Evolutionary conservation across 139 green algal genomes (phyloP).

Genomic region (Chlorella sp.): DNA sequence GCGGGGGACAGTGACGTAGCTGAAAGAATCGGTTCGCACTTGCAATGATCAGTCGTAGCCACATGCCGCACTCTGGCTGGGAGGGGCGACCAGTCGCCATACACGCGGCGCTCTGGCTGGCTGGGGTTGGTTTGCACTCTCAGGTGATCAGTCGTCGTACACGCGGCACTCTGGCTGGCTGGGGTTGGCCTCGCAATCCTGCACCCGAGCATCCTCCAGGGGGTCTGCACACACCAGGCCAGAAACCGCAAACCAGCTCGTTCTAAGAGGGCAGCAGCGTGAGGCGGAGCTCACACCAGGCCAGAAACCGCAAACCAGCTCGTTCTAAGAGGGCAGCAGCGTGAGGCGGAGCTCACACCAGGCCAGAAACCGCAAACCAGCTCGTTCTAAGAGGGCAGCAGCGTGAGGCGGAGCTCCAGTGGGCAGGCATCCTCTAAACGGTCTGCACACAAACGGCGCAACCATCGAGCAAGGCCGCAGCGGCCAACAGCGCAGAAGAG

Average conservation of each 20-base stretch:
- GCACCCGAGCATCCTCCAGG: not conserved
- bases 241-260: not conserved
- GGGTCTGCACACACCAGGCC: not conserved
- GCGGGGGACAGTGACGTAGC: too few species aligned
- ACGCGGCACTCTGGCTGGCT: conserved; percentile 20
- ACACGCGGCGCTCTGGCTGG: too few species aligned
- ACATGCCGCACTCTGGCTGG: too few species aligned
- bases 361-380: not conserved
- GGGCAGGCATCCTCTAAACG: too few species aligned
- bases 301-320: not conserved
- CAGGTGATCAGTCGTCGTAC: conserved; percentile 24
- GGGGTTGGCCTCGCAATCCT: conserved; percentile 13
- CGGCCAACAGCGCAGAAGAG: not conserved
- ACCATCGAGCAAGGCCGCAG: not conserved
- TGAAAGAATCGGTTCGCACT: too few species aligned
- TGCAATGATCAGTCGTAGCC: too few species aligned
- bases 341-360: not conserved
- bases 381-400: too few species aligned
- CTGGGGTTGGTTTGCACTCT: too few species aligned
- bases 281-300: not conserved
- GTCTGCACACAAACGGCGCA: not conserved
- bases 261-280: not conserved
- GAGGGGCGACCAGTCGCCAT: too few species aligned
- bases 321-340: not conserved
- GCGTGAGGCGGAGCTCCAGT: not conserved